Evolutionary conservation across 352 stramenopile genomes (phyloP), one percentile per base, ranked within the genome.

Genomic region (Phytophthora sp.): DNA sequence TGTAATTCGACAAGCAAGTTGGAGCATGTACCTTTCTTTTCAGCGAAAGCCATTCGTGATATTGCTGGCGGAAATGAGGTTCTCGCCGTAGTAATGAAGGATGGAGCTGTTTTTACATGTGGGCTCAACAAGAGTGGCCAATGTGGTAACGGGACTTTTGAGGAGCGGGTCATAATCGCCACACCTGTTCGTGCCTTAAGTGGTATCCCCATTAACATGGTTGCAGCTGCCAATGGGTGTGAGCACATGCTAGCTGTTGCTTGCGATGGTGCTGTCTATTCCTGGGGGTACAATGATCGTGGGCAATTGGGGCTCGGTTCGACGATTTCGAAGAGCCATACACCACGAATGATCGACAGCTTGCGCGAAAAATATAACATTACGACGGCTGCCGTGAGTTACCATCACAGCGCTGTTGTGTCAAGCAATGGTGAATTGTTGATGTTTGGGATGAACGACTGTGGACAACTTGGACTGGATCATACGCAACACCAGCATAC

Each of bases 401-500:
- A 96, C 41, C 88, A 96, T 41, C 88, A 96, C 66, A 96, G 88
- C 43, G 88, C 86, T 6, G 82, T 95, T 3, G 72, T 96, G 7
- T 87, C 86, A 3, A 93, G 71, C 38, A 73, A 78, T 6, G 88
- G 86, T 10, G 88, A 94, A 58, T 28, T 96, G 15, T 69, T 96
- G 6, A 94, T 73, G 49, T 96, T 96, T 66, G 88, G 88, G 9
- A 96, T 96, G 88, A 96, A 96, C 34, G 88, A 96, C 48, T 94
- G 86, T 54, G 88, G 88, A 0, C 88, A 96, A 52, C 72, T 96
- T 2, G 88, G 88, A 10, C 66, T 96, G 2, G 84, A 94, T 26
- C 79, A 95, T 44, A 86, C 79, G 4, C 88, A 96, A 56, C 88
- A 96, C 56, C 88, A 96, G 57, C 81, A 94, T 26, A 94, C 86